phyloP scores from a whole-genome alignment of 2,329 filamentous ascomycete species.

The Beauveria varroae region DNA sequence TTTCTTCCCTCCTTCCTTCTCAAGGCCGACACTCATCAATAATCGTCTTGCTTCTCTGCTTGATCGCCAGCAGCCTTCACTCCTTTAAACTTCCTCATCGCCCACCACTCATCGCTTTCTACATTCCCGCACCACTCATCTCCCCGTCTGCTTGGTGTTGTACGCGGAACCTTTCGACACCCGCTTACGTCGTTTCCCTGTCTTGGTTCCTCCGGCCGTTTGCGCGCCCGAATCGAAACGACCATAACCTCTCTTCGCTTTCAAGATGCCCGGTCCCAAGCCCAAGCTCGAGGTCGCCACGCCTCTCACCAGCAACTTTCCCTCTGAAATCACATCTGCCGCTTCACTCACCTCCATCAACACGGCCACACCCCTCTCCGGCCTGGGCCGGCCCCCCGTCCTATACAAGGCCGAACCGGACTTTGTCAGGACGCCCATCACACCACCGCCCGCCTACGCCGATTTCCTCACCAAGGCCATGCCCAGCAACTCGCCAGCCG shows the following conservation, averaged over 20 bases:
- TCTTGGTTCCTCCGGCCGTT: not conserved
- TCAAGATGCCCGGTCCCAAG: constrained; percentile 44
- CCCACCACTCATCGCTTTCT: not conserved
- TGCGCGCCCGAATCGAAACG: not conserved
- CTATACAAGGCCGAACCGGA: constrained; percentile 35
- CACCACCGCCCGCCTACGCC: constrained; percentile 80
- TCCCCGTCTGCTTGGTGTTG: not conserved
- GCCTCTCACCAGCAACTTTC: constrained; percentile 55
- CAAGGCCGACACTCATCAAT: constrained; percentile 5
- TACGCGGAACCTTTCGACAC: not conserved
- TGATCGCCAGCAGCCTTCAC: constrained; percentile 1
- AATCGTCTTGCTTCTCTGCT: not conserved
- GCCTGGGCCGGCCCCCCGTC: constrained; percentile 30
- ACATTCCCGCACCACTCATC: not conserved
- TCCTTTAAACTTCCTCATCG: not conserved
- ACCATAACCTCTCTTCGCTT: constrained; percentile 12
- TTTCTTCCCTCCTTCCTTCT: not conserved
- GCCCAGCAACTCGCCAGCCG: constrained; percentile 63
- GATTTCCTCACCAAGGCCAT: constrained; percentile 80
- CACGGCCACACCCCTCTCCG: constrained; percentile 60
- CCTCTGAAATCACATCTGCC: constrained; percentile 52
- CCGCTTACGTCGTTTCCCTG: not conserved
- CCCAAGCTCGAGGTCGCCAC: constrained; percentile 57
- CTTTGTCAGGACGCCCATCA: constrained; percentile 82
- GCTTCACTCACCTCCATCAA: constrained; percentile 24